Conservation (phyloP, 805 yeast genomes). For the Saturnispora quitensis region DNA sequence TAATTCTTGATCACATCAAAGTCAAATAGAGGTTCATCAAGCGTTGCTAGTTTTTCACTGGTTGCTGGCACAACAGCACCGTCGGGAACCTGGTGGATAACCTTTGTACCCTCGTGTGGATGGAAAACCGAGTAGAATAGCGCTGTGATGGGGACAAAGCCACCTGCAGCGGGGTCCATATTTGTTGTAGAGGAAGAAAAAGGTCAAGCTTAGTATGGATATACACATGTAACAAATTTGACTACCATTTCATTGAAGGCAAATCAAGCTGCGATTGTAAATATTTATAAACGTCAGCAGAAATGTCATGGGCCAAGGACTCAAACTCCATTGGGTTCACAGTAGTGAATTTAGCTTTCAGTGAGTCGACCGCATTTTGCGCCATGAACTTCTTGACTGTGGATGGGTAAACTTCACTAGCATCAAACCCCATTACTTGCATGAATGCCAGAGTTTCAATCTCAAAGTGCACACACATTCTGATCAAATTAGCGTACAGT, state of each 20-base stretch:
- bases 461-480: constrained; percentile 15
- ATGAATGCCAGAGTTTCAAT: constrained; percentile 13
- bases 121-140: constrained; percentile 88
- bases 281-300: neutral
- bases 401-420: constrained; percentile 7
- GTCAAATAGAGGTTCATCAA: constrained; percentile 44
- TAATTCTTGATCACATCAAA: constrained; percentile 85
- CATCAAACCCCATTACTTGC: constrained; percentile 12
- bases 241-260: constrained; percentile 8
- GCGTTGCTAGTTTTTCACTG: constrained; percentile 21
- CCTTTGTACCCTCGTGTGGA: constrained; percentile 92
- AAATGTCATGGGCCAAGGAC: neutral
- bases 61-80: constrained; percentile 45
- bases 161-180: constrained; percentile 30
- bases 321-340: neutral
- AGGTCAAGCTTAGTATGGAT: neutral
- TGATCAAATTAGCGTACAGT: constrained; percentile 10
- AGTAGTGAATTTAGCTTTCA: neutral
- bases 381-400: constrained; percentile 5
- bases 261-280: constrained; percentile 3
- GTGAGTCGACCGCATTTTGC: neutral
- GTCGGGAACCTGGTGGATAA: constrained; percentile 82
- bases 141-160: constrained; percentile 84
- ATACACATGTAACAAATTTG: neutral
- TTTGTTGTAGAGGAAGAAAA: neutral